Evolutionary conservation across 1,139 yeast genomes (phyloP).

Genomic region (Scheffersomyces titani): DNA sequence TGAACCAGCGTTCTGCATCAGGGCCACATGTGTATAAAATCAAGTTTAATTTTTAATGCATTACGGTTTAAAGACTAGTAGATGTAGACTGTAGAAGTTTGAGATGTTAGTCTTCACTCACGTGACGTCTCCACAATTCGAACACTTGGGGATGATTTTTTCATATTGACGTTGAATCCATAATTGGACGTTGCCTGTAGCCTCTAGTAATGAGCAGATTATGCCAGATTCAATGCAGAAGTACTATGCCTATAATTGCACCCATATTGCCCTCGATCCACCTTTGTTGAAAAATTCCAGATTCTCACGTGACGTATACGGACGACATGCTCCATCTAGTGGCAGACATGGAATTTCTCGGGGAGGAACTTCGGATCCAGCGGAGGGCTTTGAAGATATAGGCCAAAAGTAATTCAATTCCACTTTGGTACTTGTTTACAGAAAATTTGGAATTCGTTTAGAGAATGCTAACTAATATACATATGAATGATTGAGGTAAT

Average conservation of each 20-base stretch:
- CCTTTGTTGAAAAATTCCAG: background rate
- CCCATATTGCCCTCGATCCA: background rate
- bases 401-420: background rate
- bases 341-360: background rate
- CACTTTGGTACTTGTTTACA: background rate
- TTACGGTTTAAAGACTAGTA: background rate
- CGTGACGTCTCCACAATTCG: background rate
- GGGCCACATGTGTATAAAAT: background rate
- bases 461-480: background rate
- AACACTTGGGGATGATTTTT: background rate
- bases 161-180: background rate
- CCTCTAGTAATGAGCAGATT: background rate
- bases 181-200: background rate
- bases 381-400: background rate
- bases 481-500: background rate
- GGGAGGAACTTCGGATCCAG: background rate
- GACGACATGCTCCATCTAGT: background rate
- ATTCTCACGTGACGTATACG: background rate
- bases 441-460: background rate
- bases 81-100: background rate
- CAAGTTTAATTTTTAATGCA: conserved; percentile 1
- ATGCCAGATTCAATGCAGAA: background rate
- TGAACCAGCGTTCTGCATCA: background rate
- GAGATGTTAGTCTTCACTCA: background rate
- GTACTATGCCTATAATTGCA: background rate